These are phyloP conservation scores for Citrullus colocynthis DNA, from an alignment of 306 rosid species.

Conservation along the genomic window DNA sequence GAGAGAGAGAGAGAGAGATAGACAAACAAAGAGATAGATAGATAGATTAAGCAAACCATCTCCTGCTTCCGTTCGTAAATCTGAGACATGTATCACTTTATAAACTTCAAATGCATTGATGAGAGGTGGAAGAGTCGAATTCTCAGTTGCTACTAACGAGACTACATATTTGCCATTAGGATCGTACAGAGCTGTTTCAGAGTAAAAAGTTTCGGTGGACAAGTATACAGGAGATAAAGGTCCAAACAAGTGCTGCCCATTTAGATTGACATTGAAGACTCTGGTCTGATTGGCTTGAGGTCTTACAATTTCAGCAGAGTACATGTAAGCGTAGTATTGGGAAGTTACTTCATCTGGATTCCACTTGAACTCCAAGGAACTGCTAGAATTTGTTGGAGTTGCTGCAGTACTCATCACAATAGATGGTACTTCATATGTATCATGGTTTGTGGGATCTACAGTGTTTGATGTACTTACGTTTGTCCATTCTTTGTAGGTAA, in stretches of 20 bases:
- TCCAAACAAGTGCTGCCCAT: neutral
- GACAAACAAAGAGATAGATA: neutral
- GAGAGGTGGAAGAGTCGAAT: constrained; percentile 5
- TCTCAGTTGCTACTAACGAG: neutral
- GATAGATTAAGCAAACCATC: neutral
- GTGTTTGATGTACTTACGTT: neutral
- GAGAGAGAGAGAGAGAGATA: neutral
- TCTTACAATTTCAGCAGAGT: constrained; percentile 23
- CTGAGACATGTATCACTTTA: neutral
- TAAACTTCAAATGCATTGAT: neutral
- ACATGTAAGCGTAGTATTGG: constrained; percentile 1
- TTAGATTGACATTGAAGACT: neutral
- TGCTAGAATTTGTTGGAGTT: neutral
- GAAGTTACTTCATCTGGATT: neutral
- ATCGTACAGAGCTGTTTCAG: neutral
- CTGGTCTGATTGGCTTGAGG: constrained; percentile 5
- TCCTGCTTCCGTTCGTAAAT: neutral
- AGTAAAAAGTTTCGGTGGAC: neutral
- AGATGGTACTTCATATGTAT: neutral
- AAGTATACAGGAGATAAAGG: constrained; percentile 18
- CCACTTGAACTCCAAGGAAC: neutral
- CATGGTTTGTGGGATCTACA: neutral
- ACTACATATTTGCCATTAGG: neutral
- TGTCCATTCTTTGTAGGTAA: neutral
- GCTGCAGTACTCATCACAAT: constrained; percentile 8